Base-by-base conservation (phyloP, 805 yeast genomes). In the Myxozyma melibiosi region DNA sequence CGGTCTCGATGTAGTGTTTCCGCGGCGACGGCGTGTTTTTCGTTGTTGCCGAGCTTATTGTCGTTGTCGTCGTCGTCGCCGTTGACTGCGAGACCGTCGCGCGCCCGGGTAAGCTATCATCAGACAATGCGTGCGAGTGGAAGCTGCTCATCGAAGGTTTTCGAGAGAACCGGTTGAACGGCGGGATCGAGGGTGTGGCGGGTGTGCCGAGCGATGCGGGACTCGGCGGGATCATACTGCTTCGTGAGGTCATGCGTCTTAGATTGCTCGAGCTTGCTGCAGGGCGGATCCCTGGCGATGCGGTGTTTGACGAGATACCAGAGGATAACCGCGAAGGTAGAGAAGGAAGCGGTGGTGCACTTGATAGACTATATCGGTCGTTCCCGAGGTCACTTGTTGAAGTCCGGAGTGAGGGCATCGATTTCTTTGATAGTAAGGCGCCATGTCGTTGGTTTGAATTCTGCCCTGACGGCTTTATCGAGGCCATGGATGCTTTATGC, bases 331-430 rank as follows among this genome's bases (percentile, higher is more conserved):
- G 39, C 4, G 50, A 42, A 30, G 46, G 46, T 18, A 51, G 13
- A 5, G 61, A 51, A 4, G 63, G 57, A 8, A 58, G 38, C 22
- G 61, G 54, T 25, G 63, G 57, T 1, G 59, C 50, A 24, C 20
- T 45, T 3, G 47, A 20, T 11, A 27, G 22, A 39, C 14, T 16
- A 2, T 22, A 40, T 3, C 42, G 33, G 22, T 34, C 48, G 16
- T 24, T 41, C 13, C 22, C 18, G 20, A 55, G 28, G 13, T 50
- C 56, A 6, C 43, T 5, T 13, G 40, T 53, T n/a, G 58, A 48
- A 9, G 49, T 40, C n/a, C 64, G 55, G 9, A 60, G 48, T 4
- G 59, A 53, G 3, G 64, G 64, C 64, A 60, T 60, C 9, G 64
- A 60, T 25, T 60, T 60, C 51, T 60, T 60, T 20, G 64, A 41